A percentile compares a stretch with the other conserved stretches of the same genome.
These are phyloP conservation scores for Rhododendron molle DNA, from an alignment of 148 eudicot species.

Conservation along the genomic window DNA sequence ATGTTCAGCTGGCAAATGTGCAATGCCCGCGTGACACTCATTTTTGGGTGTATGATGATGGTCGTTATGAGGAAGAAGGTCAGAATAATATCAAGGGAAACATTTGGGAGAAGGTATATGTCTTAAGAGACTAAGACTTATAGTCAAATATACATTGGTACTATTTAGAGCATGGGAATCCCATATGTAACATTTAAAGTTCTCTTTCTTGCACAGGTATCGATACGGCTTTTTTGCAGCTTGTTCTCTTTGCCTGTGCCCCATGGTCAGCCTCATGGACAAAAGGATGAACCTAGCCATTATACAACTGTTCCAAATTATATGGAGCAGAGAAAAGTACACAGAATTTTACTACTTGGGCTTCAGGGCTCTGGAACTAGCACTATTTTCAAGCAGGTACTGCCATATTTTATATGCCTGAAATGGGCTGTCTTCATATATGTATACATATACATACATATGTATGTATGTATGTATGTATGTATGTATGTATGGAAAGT, in stretches of 20 bases:
- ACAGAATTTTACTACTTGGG: conserved; percentile 85
- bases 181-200: conserved; percentile 13
- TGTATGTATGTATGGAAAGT: too few species aligned
- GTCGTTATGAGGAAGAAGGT: conserved; percentile 99
- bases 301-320: conserved; percentile 70
- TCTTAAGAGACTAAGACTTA: background rate
- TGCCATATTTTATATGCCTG: background rate
- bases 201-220: conserved; percentile 46
- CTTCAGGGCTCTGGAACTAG: conserved; percentile 90
- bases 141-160: background rate
- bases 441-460: background rate
- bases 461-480: too few species aligned
- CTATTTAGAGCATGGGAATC: background rate
- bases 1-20: conserved; percentile 76
- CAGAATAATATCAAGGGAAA: conserved; percentile 97
- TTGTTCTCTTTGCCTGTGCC: conserved; percentile 92
- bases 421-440: background rate
- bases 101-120: conserved; percentile 91
- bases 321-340: conserved; percentile 66
- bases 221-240: conserved; percentile 72
- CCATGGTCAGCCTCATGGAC: conserved; percentile 70
- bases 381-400: conserved; percentile 97
- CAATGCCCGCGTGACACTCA: conserved; percentile 99
- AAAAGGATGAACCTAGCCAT: conserved; percentile 74
- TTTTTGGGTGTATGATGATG: conserved; percentile 99